Evolutionary conservation across 495 filamentous ascomycete genomes (phyloP), one percentile per base, ranked within the genome.

Genomic region (Aspergillus asperescens): DNA sequence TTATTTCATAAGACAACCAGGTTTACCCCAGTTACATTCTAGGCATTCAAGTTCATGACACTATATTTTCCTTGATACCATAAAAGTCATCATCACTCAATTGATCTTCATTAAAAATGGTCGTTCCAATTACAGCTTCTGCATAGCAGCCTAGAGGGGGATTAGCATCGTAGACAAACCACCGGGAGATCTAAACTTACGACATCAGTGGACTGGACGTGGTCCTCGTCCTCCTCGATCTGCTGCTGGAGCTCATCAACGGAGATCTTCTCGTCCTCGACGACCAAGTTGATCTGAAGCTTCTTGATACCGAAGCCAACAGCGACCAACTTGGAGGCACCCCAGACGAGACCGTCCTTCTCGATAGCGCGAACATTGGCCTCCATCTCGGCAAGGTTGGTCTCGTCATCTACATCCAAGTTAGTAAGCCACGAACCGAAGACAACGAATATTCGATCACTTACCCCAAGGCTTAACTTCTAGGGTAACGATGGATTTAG

Each of bases 401-500:
- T 96, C 82, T 95, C 91, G 61, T 96, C 89, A 77, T 96, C 90
- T 87, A 55, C 13, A 52, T 37, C 7, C 6, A 5, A 13, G 55
- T 78, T 62, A 75, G 68, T 50, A 58, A 47, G 25, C 32, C 47
- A 23, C 9, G 15, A 18, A 4, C 1, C 4, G n/a, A 31, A 35
- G 37, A 46, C 76, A 57, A 16, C 27, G 3, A 20, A 28, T 9
- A 13, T 7, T 4, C 4, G 10, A 23, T 28, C 27, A 65, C 58
- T 81, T 85, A 95, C 94, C 93, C 93, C 93, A 98, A 54, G 93
- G 94, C 82, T 98, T 98, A 53, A 98, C 89, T 61, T 96, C 92
- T 55, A 98, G 59, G 38, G 89, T 97, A 61, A 97, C 92, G 46
- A 96, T 73, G 32, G 90, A 95, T 83, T 98, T 98, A 61, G 93